Evolutionary conservation across 1,284 basidiomycete genomes (phyloP).

Genomic region (Cutaneotrichosporon cyanovorans): DNA sequence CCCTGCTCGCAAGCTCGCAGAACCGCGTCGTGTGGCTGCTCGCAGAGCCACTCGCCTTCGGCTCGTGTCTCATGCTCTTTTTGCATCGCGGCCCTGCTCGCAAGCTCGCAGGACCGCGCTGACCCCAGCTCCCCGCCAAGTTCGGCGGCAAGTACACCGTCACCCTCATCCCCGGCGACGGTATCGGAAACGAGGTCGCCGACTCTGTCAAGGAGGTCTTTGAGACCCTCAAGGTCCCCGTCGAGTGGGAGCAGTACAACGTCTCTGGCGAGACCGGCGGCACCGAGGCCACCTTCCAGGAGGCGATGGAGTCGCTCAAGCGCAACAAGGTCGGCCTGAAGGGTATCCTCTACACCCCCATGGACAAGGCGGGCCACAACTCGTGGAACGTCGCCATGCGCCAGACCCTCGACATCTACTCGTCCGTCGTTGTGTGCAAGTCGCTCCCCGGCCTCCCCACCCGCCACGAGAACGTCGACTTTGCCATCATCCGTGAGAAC

Average conservation of each 20-base stretch:
- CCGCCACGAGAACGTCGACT: slow-evolving; percentile 93
- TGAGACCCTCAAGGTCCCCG: slow-evolving; percentile 91
- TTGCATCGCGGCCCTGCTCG: too few relatives aligned
- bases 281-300: slow-evolving; percentile 90
- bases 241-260: slow-evolving; percentile 99
- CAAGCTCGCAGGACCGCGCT: too few relatives aligned
- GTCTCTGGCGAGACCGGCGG: slow-evolving; percentile 84
- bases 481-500: slow-evolving; percentile 99
- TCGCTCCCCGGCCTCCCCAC: slow-evolving; percentile 95
- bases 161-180: slow-evolving; percentile 91
- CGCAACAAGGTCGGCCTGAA: slow-evolving; percentile 97
- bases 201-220: slow-evolving; percentile 99
- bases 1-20: too few relatives aligned
- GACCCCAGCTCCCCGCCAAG: slow-evolving; percentile 72
- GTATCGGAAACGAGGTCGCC: slow-evolving; percentile 94
- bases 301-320: slow-evolving; percentile 93
- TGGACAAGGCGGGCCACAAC: slow-evolving; percentile 91
- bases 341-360: slow-evolving; percentile 98
- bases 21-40: too few relatives aligned
- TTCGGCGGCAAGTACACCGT: slow-evolving; percentile 67
- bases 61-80: slow-evolving; percentile 5
- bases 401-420: slow-evolving; percentile 98
- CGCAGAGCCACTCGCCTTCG: too few relatives aligned
- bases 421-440: slow-evolving; percentile 96
- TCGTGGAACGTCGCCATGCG: slow-evolving; percentile 99